Evolutionary conservation across 768 basidiomycete genomes (phyloP), one percentile per base, ranked within the genome.

Genomic region (Tricholoma bakamatsutake): DNA sequence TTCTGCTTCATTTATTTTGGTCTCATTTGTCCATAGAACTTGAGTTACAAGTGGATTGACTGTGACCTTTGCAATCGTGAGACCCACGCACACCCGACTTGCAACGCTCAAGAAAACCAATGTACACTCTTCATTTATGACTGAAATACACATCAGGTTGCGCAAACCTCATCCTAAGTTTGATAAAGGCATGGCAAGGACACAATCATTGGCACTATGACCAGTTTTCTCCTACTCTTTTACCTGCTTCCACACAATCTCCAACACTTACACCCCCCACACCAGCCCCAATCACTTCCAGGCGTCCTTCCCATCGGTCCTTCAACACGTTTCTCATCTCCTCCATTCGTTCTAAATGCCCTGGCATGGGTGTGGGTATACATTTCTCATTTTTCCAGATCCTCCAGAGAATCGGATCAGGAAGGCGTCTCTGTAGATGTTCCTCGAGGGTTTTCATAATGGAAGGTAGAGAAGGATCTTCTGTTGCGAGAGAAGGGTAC

Each of bases 211-310:
- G 21, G 5, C 8, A n/a, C 30, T 53, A 53, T 12, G 39, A 12
- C 80, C 80, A 82, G 28, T 53, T 58, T 35, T 52, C 64, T 40
- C 81, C 83, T 51, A 73, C 86, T 18, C 68, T 73, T 66, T 85
- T 81, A 12, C 88, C 93, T 4, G 83, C 82, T 62, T 85, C 82
- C 10, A 94, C 78, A 67, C 93, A 95, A 64, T 96, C 93, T 7
- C 84, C 85, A 1, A 95, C 80, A 61, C 93, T 93, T 2, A 93
- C 89, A 2, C 93, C 93, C 0, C 83, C 83, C 31, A 93, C 87
- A 1, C 91, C 90, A 10, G 90, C 88, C n/a, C 94, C 94, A 6
- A 89, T 71, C 2, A 93, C 75, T 53, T 83, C 82, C 66, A 93
- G 59, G 50, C 71, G 64, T 1, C 74, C 73, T 7, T 67, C 77